Base-by-base conservation (phyloP, 202 grass and related monocot genomes). In the Hordeum pubiflorum region DNA sequence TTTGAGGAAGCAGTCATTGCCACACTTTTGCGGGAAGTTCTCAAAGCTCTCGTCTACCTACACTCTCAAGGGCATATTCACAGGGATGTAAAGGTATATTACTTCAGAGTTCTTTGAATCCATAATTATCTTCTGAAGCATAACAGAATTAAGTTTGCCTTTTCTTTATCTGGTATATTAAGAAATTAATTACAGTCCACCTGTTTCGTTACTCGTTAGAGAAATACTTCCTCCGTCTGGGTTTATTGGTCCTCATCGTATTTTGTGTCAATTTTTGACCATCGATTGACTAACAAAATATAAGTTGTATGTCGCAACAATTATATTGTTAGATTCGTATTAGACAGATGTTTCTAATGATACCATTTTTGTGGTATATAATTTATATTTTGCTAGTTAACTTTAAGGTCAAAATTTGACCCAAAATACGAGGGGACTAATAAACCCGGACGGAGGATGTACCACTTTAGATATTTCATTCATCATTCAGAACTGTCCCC, bases 1-100 rank as follows among this genome's bases (percentile, higher is more conserved):
- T 99, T 99, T 81, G 96, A 99, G 59, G 96, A 99, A 73, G 87
- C 90, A 13, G 86, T 99, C 74, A 99, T 99, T 73, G 89, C 92
- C 66, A 99, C 88, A 70, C 87, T 99, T 78, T 66, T 99, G 63
- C 9, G 84, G 21, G 92, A 95, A 82, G 96, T 99, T 84, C 89
- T 99, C 27, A 99, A 95, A 89, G 96, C 92, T 63, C 96, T 99
- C 5, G 87, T 90, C 64, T 95, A 99, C 80, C 92, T 99, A 78
- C 96, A 99, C 80, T 89, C 86, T 79, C 83, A 99, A 77, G 96
- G 92, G 32, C 92, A 90, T 82, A 93, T 99, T 84, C 96, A 99
- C 46, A 89, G 96, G 90, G 96, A 99, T 91, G 90, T 99, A 22
- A 99, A 99, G 96, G 96, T 99, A 75, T 55, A 67, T 74, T 71